Percentiles rank a stretch among this genome's conserved stretches.
Conservation (phyloP, 257 asterid species). For the Nyctanthes arbortristis region DNA sequence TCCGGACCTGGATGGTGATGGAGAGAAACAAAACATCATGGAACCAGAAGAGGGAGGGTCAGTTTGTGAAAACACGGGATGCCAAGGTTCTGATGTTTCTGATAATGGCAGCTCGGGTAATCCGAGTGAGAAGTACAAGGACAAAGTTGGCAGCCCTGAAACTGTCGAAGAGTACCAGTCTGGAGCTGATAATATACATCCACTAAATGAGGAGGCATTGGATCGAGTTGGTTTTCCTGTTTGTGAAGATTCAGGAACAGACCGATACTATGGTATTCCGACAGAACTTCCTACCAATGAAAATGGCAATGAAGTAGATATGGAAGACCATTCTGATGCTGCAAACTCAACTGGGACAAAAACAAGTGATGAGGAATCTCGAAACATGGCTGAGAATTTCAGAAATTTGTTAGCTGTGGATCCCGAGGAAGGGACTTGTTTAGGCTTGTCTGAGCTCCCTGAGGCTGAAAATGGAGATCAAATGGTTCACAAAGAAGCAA, state of each 20-base stretch:
- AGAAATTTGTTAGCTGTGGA: background rate
- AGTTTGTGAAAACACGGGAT: constrained; percentile 10
- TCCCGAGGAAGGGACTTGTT: too few species aligned
- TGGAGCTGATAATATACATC: background rate
- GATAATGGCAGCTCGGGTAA: background rate
- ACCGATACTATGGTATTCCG: background rate
- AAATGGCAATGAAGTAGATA: background rate
- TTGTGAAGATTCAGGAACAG: background rate
- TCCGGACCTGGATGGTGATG: background rate
- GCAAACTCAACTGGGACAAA: background rate
- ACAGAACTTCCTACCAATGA: background rate
- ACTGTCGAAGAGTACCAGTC: background rate
- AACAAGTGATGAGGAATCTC: constrained; percentile 5
- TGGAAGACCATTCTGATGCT: background rate
- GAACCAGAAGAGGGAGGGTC: constrained; percentile 13
- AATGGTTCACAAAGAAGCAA: background rate
- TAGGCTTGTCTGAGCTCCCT: too few species aligned
- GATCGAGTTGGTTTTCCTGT: background rate
- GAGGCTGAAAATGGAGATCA: constrained; percentile 5
- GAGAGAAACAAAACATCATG: constrained; percentile 10
- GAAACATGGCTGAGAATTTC: background rate
- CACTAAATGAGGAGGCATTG: background rate
- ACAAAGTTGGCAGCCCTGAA: background rate
- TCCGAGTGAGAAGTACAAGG: background rate
- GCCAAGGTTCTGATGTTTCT: background rate